Conservation (phyloP, 805 yeast species). For the Yarrowia divulgata region DNA sequence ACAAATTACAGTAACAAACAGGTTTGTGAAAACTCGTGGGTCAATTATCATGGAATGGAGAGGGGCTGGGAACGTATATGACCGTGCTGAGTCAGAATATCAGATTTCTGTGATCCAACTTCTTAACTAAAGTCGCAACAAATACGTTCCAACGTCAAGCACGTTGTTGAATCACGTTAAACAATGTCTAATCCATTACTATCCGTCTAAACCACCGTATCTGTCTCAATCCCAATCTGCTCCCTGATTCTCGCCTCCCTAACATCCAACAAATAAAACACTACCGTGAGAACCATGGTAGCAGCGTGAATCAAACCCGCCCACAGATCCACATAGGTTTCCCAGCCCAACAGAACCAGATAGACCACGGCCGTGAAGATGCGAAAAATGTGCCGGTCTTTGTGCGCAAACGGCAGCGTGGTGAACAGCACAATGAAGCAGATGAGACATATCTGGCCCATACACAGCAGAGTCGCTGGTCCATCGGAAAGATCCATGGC, state of each 20-base stretch:
- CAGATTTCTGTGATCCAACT: too few relatives aligned
- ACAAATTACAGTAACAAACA: too few relatives aligned
- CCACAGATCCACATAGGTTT: constrained; percentile 8
- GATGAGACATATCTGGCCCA: constrained; percentile 24
- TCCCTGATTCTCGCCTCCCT: constrained; percentile 3
- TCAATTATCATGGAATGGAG: too few relatives aligned
- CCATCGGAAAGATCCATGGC: constrained; percentile 21
- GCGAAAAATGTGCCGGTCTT: constrained; percentile 19
- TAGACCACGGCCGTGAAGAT: constrained; percentile 13
- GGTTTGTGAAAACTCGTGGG: too few relatives aligned
- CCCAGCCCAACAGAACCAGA: constrained; percentile 8
- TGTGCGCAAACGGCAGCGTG: constrained; percentile 22
- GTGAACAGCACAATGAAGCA: constrained; percentile 28
- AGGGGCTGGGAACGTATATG: too few relatives aligned
- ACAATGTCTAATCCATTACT: not conserved
- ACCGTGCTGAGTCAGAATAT: too few relatives aligned
- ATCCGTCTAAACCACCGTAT: not conserved
- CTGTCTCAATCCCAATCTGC: not conserved
- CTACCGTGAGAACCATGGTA: constrained; percentile 12
- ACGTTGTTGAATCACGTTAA: too few relatives aligned
- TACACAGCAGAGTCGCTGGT: constrained; percentile 8
- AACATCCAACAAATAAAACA: not conserved
- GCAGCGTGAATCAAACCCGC: not conserved
- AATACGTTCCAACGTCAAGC: too few relatives aligned
- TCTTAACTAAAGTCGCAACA: too few relatives aligned